phyloP scores from a whole-genome alignment of 169 alveolate species.

The Plasmodium coatneyi region DNA sequence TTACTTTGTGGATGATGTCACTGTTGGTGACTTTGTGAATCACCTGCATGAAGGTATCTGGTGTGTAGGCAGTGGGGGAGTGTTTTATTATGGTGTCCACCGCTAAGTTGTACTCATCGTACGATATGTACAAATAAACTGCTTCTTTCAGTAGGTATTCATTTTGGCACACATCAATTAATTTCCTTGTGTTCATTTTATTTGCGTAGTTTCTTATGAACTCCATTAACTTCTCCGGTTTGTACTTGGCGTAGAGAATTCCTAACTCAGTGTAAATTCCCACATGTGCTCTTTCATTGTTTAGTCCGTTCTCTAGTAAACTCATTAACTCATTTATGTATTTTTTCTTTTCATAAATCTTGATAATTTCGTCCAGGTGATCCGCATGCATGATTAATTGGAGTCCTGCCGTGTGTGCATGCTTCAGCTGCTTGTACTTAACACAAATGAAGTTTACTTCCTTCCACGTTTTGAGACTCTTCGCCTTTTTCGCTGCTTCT shows the following conservation, averaged over 20 bases:
- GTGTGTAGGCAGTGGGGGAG: conserved; percentile 92
- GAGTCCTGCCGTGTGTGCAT: conserved; percentile 95
- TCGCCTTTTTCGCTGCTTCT: conserved; percentile 99
- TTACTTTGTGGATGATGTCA: conserved; percentile 97
- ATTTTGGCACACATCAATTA: conserved; percentile 86
- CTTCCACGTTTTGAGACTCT: conserved; percentile 95
- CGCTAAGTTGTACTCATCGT: conserved; percentile 97
- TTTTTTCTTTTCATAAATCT: conserved; percentile 81
- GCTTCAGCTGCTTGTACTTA: conserved; percentile 85
- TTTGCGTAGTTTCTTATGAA: conserved; percentile 43
- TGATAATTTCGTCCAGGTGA: conserved; percentile 94
- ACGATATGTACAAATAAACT: conserved; percentile 96
- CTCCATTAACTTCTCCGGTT: conserved; percentile 96
- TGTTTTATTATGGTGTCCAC: conserved; percentile 88
- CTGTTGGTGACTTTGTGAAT: conserved; percentile 89
- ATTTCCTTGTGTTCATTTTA: conserved; percentile 78
- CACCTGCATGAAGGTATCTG: conserved; percentile 80
- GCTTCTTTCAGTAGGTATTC: conserved; percentile 95
- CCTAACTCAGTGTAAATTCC: conserved; percentile 99
- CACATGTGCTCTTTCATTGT: conserved; percentile 88
- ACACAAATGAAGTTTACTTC: conserved; percentile 96
- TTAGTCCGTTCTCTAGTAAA: conserved; percentile 76
- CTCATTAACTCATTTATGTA: conserved; percentile 79
- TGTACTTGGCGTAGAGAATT: conserved; percentile 97
- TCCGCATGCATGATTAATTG: conserved; percentile 98